phyloP scores from a whole-genome alignment of 148 eudicot species.

The Talinum fruticosum region DNA sequence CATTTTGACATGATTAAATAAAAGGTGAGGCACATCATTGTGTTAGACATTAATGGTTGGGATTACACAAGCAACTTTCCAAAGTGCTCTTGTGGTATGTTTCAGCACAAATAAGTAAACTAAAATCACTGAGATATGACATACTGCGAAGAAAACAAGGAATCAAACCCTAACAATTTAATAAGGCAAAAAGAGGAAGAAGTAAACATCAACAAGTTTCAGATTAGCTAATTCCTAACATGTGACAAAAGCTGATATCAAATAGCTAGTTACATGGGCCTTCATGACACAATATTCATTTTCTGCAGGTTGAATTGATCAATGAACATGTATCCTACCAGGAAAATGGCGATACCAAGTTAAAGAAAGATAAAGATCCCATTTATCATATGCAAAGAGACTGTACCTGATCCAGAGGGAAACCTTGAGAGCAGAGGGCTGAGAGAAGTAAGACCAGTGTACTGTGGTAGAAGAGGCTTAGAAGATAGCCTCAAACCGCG shows the following conservation, averaged over 20 bases:
- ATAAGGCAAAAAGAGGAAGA: not conserved
- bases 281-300: not conserved
- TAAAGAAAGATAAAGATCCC: not conserved
- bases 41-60: not conserved
- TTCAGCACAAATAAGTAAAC: not conserved
- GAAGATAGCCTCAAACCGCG: slow-evolving; percentile 33
- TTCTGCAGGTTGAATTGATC: not conserved
- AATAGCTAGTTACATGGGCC: not conserved
- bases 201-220: not conserved
- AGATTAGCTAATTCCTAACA: not conserved
- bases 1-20: not conserved
- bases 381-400: not conserved
- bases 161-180: not conserved
- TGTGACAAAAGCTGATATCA: not conserved
- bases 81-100: not conserved
- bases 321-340: not conserved
- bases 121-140: not conserved
- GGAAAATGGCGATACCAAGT: too few species aligned
- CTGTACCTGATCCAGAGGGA: slow-evolving; percentile 26
- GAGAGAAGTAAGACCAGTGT: slow-evolving; percentile 52
- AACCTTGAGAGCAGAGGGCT: slow-evolving; percentile 50
- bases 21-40: not conserved
- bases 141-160: not conserved
- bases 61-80: not conserved
- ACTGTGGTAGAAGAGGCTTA: slow-evolving; percentile 38